Evolutionary conservation across 768 basidiomycete genomes (phyloP).

Genomic region (Phylloporus sp.): DNA sequence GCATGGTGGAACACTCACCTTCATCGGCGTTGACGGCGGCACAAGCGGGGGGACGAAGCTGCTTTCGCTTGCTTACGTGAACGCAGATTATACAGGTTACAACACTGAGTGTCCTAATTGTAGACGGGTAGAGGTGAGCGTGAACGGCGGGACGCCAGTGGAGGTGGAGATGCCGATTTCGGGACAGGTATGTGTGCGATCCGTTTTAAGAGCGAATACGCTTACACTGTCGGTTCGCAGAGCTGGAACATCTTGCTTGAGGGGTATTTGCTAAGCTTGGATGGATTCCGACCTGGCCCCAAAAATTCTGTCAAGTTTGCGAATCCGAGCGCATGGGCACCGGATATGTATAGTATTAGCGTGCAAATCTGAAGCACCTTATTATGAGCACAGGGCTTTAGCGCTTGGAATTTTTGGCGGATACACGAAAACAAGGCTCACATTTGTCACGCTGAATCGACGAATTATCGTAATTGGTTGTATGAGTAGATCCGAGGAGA

Average conservation of each 20-base stretch:
- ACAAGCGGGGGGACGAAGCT: background rate
- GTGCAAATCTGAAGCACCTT: background rate
- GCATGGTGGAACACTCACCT: conserved; percentile 1
- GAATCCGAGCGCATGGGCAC: conserved; percentile 3
- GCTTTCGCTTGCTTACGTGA: conserved; percentile 2
- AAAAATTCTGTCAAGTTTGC: conserved; percentile 1
- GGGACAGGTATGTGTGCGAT: conserved; percentile 1
- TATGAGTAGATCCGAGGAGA: no score
- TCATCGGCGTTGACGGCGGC: conserved; percentile 7
- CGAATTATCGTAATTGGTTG: no score
- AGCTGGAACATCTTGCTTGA: conserved; percentile 1
- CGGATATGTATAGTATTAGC: conserved; percentile 5
- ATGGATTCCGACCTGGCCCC: conserved; percentile 8
- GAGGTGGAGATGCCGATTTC: conserved; percentile 8
- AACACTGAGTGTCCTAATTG: conserved; percentile 9
- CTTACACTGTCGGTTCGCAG: background rate
- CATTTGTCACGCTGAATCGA: no score
- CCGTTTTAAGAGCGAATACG: no score
- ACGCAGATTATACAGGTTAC: conserved; percentile 6
- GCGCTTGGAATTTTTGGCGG: no score
- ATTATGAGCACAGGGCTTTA: no score
- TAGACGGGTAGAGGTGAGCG: conserved; percentile 4
- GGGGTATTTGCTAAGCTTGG: conserved; percentile 4
- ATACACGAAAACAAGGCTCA: no score
- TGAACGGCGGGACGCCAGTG: conserved; percentile 1